Percentiles rank a stretch among this genome's conserved stretches.
phyloP scores from a whole-genome alignment of 495 filamentous ascomycete species.

The Hyaloscypha finlandica region DNA sequence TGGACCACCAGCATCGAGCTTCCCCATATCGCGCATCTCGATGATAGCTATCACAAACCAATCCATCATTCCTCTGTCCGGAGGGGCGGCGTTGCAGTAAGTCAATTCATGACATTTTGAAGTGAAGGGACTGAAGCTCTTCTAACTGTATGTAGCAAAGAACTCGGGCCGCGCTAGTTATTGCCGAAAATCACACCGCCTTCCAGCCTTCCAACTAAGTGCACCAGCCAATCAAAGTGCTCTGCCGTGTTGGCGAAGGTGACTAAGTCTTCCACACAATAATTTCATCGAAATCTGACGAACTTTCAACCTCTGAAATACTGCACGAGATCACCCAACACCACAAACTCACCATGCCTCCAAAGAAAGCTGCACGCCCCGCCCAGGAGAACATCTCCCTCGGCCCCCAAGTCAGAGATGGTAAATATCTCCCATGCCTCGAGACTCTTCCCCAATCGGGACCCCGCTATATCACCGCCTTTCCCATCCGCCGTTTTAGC shows the following conservation, averaged over 20 bases:
- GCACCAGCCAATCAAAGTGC: background rate
- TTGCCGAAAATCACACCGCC: background rate
- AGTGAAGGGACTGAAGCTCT: too few relatives aligned
- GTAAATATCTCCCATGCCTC: constrained; percentile 44
- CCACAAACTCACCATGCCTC: constrained; percentile 62
- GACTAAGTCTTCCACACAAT: background rate
- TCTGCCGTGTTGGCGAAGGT: background rate
- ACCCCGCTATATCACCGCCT: constrained; percentile 6
- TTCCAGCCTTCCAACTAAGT: background rate
- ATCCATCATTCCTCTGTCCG: too few relatives aligned
- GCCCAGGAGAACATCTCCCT: constrained; percentile 97
- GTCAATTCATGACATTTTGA: too few relatives aligned
- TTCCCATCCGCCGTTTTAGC: background rate
- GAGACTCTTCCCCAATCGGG: background rate
- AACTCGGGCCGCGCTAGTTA: background rate
- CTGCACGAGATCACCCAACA: constrained; percentile 18
- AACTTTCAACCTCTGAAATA: constrained; percentile 11
- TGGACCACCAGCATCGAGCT: too few relatives aligned
- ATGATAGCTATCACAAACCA: too few relatives aligned
- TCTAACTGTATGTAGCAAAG: too few relatives aligned
- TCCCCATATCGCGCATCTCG: too few relatives aligned
- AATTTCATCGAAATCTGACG: background rate
- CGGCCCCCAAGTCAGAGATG: constrained; percentile 90
- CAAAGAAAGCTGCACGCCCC: constrained; percentile 78
- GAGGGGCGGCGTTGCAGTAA: too few relatives aligned